Percentiles rank a stretch among this genome's conserved stretches.
These are phyloP conservation scores for Venturia pyrina DNA, from an alignment of 2,329 filamentous ascomycete species.

Conservation along the genomic window DNA sequence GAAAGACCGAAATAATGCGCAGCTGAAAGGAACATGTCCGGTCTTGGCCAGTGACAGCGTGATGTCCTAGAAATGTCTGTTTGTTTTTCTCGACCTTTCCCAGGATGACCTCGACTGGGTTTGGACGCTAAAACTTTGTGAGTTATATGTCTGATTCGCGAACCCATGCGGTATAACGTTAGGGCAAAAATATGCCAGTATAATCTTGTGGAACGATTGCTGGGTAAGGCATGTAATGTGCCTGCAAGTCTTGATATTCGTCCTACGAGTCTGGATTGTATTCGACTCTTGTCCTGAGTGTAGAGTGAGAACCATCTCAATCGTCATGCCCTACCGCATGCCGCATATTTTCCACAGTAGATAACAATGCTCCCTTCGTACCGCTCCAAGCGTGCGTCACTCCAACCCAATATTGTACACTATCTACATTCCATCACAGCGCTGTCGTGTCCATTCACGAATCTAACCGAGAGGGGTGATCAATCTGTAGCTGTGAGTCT, in stretches of 20 bases:
- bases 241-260: neutral
- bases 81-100: too few relatives aligned
- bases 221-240: neutral
- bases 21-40: too few relatives aligned
- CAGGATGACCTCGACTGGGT: too few relatives aligned
- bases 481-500: slow-evolving; percentile 1
- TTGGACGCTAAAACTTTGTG: too few relatives aligned
- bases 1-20: too few relatives aligned
- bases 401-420: neutral
- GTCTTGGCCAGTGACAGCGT: too few relatives aligned
- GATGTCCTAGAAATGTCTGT: too few relatives aligned
- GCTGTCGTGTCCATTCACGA: neutral
- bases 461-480: slow-evolving; percentile 12
- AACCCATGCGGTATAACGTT: too few relatives aligned
- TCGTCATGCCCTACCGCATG: neutral
- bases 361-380: neutral
- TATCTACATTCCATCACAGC: neutral
- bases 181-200: too few relatives aligned
- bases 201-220: too few relatives aligned
- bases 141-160: too few relatives aligned
- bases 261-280: neutral
- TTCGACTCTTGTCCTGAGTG: neutral
- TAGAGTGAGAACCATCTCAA: neutral
- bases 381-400: neutral
- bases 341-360: neutral